Conservation (phyloP, 202 grass and related monocot species). For the Tripidium arundinaceum region DNA sequence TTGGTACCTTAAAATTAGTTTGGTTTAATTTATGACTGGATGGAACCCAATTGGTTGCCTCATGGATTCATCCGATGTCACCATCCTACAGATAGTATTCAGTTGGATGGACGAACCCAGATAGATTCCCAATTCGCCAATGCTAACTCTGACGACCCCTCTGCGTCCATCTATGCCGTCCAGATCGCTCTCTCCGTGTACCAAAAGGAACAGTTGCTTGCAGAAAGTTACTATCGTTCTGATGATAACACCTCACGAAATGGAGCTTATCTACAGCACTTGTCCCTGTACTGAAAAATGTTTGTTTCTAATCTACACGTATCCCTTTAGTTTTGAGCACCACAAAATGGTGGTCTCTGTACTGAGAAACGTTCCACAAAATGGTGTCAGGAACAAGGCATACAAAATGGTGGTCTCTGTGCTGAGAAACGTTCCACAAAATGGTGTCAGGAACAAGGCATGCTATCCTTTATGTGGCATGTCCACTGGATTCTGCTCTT, state of each 20-base stretch:
- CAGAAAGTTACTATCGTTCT: background rate
- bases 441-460: slow-evolving; percentile 2
- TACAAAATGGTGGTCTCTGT: background rate
- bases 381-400: slow-evolving; percentile 1
- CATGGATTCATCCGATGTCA: slow-evolving; percentile 4
- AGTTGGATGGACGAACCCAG: slow-evolving; percentile 4
- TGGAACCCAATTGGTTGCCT: background rate
- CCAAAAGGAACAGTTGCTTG: background rate
- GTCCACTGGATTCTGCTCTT: background rate
- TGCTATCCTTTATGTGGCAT: background rate
- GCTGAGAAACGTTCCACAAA: background rate
- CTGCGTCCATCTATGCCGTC: slow-evolving; percentile 21
- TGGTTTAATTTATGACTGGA: background rate
- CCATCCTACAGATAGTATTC: no score
- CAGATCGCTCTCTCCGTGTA: background rate
- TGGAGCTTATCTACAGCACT: background rate
- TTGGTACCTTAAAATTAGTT: background rate
- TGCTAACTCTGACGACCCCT: background rate
- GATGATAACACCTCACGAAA: background rate
- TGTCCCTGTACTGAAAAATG: background rate
- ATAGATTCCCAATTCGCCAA: background rate
- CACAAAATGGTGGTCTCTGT: background rate
- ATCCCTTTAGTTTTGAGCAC: background rate
- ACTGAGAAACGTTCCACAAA: no score
- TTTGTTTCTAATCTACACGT: background rate